Conservation (phyloP, 352 stramenopile species). For the Phytophthora macrochlamydospora region DNA sequence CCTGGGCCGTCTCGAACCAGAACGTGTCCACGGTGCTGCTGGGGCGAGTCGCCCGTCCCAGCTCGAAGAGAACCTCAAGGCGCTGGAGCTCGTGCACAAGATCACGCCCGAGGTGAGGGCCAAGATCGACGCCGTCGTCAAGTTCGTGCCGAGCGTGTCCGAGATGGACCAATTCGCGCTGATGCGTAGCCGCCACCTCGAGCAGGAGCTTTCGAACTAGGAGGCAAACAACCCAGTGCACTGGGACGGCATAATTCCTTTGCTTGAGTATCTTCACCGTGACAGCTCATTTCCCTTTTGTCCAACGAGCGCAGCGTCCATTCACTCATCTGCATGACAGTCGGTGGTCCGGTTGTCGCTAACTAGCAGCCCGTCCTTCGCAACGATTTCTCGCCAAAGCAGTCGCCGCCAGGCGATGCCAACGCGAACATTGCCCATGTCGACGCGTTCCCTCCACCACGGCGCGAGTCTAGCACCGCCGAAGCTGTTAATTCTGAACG, state of each 20-base stretch:
- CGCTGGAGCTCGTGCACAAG: neutral
- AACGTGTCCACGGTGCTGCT: neutral
- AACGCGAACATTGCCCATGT: conserved; percentile 25
- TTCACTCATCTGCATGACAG: conserved; percentile 4
- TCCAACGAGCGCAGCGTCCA: too few species aligned
- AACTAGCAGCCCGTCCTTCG: conserved; percentile 16
- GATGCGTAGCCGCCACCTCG: neutral
- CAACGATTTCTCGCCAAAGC: conserved; percentile 17
- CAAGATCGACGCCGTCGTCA: neutral
- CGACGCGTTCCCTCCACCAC: conserved; percentile 23
- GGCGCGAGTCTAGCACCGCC: conserved; percentile 25
- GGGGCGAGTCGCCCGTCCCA: neutral
- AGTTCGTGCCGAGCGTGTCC: neutral
- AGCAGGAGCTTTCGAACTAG: neutral
- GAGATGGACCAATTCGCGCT: neutral
- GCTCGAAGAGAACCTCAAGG: neutral
- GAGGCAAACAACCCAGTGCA: too few species aligned
- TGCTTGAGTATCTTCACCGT: too few species aligned
- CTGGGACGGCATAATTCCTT: too few species aligned
- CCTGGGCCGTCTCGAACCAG: neutral
- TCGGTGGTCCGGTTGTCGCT: conserved; percentile 21
- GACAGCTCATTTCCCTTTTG: too few species aligned
- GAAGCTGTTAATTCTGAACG: conserved; percentile 24
- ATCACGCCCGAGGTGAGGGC: neutral
- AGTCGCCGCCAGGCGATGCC: conserved; percentile 17